These are phyloP conservation scores for Sindora glabra DNA, from an alignment of 306 rosid genomes.

Conservation along the genomic window DNA sequence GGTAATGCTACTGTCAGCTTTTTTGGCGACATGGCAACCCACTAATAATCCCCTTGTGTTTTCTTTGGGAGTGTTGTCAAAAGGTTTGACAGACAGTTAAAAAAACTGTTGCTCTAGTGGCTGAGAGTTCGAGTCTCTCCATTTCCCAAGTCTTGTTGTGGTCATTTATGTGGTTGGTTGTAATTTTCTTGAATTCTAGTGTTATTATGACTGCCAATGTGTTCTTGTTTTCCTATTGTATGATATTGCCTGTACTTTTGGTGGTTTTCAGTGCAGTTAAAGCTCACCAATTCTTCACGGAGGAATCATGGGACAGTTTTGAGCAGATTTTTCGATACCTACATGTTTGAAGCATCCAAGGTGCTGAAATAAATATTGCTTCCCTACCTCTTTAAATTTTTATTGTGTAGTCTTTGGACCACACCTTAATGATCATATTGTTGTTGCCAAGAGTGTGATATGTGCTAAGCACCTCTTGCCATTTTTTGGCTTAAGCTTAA, in stretches of 20 bases:
- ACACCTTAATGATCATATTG: background rate
- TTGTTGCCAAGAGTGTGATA: background rate
- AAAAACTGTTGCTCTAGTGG: conserved; percentile 86
- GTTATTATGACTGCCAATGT: conserved; percentile 1
- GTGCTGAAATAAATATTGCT: conserved; percentile 25
- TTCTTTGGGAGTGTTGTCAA: conserved; percentile 97
- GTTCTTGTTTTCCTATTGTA: conserved; percentile 25
- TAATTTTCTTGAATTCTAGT: background rate
- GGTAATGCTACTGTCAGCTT: conserved; percentile 99
- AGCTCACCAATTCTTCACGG: conserved; percentile 96
- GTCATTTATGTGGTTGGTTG: conserved; percentile 23
- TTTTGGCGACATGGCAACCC: conserved; percentile 97
- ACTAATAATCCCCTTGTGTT: conserved; percentile 60
- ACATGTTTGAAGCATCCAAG: conserved; percentile 94
- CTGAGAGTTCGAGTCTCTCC: conserved; percentile 99
- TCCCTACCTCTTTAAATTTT: background rate
- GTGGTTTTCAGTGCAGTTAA: conserved; percentile 77
- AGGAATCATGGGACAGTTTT: conserved; percentile 90
- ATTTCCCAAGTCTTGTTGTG: conserved; percentile 64
- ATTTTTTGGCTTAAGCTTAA: background rate
- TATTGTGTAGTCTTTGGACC: background rate
- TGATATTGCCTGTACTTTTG: conserved; percentile 34
- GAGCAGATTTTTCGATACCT: conserved; percentile 74
- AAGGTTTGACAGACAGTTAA: conserved; percentile 97
- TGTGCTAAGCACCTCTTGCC: background rate